These are phyloP conservation scores for Populus davidiana DNA, from an alignment of 345 rosid genomes.

Conservation along the genomic window DNA sequence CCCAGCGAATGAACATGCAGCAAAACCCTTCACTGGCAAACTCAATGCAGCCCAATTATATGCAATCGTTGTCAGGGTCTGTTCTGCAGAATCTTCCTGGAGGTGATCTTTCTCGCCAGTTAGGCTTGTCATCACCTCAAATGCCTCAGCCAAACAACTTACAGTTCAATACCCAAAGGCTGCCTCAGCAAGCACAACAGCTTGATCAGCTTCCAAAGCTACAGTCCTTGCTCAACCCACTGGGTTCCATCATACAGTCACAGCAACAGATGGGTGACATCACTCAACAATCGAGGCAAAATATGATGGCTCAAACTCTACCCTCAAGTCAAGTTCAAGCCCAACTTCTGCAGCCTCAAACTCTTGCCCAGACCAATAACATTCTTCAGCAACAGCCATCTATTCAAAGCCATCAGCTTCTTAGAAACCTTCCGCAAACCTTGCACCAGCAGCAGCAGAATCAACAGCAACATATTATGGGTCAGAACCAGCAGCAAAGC, in stretches of 20 bases:
- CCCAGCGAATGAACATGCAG: conserved; percentile 93
- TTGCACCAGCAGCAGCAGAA: conserved; percentile 50
- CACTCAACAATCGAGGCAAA: conserved; percentile 47
- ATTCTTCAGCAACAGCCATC: conserved; percentile 46
- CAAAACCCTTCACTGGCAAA: conserved; percentile 53
- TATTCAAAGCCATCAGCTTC: conserved; percentile 42
- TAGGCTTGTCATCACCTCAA: conserved; percentile 44
- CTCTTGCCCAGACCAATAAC: conserved; percentile 34
- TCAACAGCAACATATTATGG: conserved; percentile 35
- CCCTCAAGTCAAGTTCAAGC: conserved; percentile 43
- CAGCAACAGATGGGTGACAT: conserved; percentile 45
- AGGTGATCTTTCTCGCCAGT: conserved; percentile 49
- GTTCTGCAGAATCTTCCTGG: conserved; percentile 43
- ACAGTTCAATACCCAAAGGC: conserved; percentile 40
- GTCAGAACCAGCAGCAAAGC: conserved; percentile 47
- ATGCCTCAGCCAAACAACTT: conserved; percentile 41
- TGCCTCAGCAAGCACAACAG: conserved; percentile 47
- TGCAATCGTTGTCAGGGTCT: conserved; percentile 44
- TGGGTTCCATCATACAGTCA: conserved; percentile 31
- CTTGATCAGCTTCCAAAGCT: conserved; percentile 47
- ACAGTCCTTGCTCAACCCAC: conserved; percentile 34
- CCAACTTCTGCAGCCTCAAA: conserved; percentile 52
- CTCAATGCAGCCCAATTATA: conserved; percentile 49
- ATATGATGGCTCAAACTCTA: conserved; percentile 38
- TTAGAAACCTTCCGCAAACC: conserved; percentile 47